These are phyloP conservation scores for Kazachstania martiniae DNA, from an alignment of 805 yeast genomes.

Conservation along the genomic window DNA sequence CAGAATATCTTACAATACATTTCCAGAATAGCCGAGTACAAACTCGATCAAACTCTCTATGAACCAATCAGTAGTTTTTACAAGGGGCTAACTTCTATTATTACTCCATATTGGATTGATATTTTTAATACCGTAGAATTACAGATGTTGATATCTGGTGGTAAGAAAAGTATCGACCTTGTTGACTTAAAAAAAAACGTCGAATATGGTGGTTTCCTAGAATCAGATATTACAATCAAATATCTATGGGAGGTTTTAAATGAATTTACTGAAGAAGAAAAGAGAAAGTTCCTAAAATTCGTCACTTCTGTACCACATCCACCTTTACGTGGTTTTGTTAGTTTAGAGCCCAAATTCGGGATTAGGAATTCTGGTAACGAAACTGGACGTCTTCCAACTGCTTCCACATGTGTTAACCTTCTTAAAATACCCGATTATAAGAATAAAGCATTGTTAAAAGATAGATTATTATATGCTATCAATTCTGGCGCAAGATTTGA, in stretches of 20 bases:
- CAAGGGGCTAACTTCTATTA: conserved; percentile 55
- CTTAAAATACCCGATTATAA: conserved; percentile 77
- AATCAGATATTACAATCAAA: conserved; percentile 44
- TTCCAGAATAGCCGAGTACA: conserved; percentile 67
- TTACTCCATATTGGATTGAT: conserved; percentile 64
- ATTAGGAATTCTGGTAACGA: conserved; percentile 56
- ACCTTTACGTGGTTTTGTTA: conserved; percentile 77
- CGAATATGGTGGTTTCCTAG: conserved; percentile 53
- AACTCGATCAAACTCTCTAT: conserved; percentile 51
- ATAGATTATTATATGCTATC: conserved; percentile 69
- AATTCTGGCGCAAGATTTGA: conserved; percentile 83
- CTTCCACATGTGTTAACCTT: conserved; percentile 87
- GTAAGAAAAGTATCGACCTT: conserved; percentile 55
- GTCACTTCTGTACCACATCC: conserved; percentile 90
- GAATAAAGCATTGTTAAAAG: conserved; percentile 42
- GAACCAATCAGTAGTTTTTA: conserved; percentile 54
- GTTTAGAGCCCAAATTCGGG: conserved; percentile 69
- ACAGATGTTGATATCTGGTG: conserved; percentile 78
- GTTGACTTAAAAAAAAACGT: conserved; percentile 56
- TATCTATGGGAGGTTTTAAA: conserved; percentile 67
- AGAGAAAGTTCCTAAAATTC: conserved; percentile 62
- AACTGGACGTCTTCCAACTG: conserved; percentile 63
- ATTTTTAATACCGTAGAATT: conserved; percentile 81
- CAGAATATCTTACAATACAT: conserved; percentile 62
- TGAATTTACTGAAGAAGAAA: conserved; percentile 56